Evolutionary conservation across 495 filamentous ascomycete genomes (phyloP).

Genomic region (Daldinia childiae): DNA sequence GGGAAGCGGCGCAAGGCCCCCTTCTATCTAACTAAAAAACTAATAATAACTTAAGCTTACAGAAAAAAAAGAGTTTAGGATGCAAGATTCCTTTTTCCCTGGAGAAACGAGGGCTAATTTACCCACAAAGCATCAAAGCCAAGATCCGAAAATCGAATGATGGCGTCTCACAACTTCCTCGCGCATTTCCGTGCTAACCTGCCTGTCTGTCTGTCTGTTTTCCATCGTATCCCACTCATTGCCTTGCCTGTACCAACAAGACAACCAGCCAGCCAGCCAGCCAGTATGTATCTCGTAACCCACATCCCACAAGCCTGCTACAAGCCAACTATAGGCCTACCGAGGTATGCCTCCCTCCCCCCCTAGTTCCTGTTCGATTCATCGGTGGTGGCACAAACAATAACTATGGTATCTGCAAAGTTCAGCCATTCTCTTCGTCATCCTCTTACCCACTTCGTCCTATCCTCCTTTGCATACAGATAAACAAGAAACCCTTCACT

Average conservation of each 20-base stretch:
- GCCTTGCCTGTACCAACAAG: background rate
- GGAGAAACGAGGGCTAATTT: conserved; percentile 26
- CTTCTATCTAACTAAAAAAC: conserved; percentile 25
- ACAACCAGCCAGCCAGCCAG: background rate
- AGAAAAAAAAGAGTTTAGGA: conserved; percentile 15
- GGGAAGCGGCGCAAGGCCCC: conserved; percentile 28
- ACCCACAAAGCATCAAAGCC: conserved; percentile 30
- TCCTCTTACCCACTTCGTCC: conserved; percentile 13
- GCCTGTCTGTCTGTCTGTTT: background rate
- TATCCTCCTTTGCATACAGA: conserved; percentile 15
- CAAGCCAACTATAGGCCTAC: conserved; percentile 17
- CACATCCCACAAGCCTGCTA: conserved; percentile 18
- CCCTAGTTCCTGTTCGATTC: conserved; percentile 15
- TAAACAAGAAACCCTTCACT: conserved; percentile 25
- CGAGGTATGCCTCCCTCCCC: conserved; percentile 19
- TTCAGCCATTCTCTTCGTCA: conserved; percentile 22
- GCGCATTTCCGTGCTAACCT: conserved; percentile 16
- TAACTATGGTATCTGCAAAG: conserved; percentile 24
- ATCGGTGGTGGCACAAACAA: conserved; percentile 37
- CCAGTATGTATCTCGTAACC: background rate
- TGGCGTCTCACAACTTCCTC: conserved; percentile 19
- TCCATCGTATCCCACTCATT: background rate
- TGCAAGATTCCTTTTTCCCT: conserved; percentile 5
- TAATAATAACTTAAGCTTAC: conserved; percentile 38
- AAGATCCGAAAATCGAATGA: conserved; percentile 39